phyloP scores from a whole-genome alignment of 1,284 basidiomycete species.

The Termitomyces sp. region DNA sequence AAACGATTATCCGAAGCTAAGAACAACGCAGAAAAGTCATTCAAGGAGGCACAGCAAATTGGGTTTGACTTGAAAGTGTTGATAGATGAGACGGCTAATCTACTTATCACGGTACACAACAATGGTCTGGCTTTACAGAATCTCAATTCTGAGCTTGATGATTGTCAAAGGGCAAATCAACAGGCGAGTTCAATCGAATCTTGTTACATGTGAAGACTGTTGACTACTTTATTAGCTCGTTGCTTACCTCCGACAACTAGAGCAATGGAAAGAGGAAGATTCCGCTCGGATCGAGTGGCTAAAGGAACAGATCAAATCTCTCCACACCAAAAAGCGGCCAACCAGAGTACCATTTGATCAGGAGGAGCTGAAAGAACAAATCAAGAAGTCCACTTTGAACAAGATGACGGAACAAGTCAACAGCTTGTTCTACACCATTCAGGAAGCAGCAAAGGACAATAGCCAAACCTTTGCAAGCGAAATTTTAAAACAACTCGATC shows the following conservation, averaged over 20 bases:
- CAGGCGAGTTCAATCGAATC: not conserved
- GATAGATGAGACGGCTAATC: not conserved
- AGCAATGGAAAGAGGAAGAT: slow-evolving; percentile 22
- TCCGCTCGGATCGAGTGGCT: slow-evolving; percentile 19
- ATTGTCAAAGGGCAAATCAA: not conserved
- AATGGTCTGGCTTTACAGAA: slow-evolving; percentile 1
- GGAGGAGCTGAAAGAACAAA: slow-evolving; percentile 21
- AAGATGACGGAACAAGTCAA: slow-evolving; percentile 22
- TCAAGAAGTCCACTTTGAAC: slow-evolving; percentile 18
- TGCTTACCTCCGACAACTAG: slow-evolving; percentile 18
- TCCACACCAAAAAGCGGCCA: slow-evolving; percentile 15
- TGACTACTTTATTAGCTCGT: slow-evolving; percentile 18
- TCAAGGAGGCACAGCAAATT: slow-evolving; percentile 3
- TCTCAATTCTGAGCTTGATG: slow-evolving; percentile 7
- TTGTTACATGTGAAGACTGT: not conserved
- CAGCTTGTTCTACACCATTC: slow-evolving; percentile 21
- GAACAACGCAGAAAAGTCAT: not conserved
- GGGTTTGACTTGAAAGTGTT: slow-evolving; percentile 5
- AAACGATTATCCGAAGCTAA: slow-evolving; percentile 1
- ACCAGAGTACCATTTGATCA: slow-evolving; percentile 14
- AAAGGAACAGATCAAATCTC: slow-evolving; percentile 19
- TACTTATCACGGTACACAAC: not conserved
- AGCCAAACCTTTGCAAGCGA: slow-evolving; percentile 20
- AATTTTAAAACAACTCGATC: slow-evolving; percentile 22
- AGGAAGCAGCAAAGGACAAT: slow-evolving; percentile 18